These are phyloP conservation scores for Fraxinus latifolia DNA, from an alignment of 305 asterid genomes.

Conservation along the genomic window DNA sequence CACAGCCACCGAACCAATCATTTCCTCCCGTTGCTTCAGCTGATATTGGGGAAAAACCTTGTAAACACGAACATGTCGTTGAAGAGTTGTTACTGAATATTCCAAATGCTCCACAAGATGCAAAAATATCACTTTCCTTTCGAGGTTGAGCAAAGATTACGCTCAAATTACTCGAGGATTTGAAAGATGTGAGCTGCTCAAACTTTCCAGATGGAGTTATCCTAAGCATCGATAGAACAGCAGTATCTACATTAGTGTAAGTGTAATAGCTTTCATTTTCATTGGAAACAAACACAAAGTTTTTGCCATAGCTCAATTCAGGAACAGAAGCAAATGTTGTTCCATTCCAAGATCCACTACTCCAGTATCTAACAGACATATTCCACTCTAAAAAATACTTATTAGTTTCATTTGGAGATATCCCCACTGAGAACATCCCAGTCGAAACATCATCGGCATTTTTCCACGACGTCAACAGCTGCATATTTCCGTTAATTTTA, in stretches of 20 bases:
- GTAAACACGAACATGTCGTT: conserved; percentile 26
- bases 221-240: conserved; percentile 23
- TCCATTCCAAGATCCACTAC: neutral
- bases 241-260: neutral
- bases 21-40: neutral
- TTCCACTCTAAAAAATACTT: conserved; percentile 26
- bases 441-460: conserved; percentile 33
- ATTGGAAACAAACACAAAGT: neutral
- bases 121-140: conserved; percentile 7
- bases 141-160: neutral
- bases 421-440: conserved; percentile 32
- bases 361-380: neutral
- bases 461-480: conserved; percentile 37
- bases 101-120: conserved; percentile 38
- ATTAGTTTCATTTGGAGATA: neutral
- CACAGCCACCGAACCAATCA: conserved; percentile 26
- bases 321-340: neutral
- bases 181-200: conserved; percentile 16
- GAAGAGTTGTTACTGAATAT: neutral
- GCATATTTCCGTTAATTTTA: neutral
- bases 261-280: conserved; percentile 19
- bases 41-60: conserved; percentile 21
- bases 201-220: conserved; percentile 32
- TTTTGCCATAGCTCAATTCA: neutral
- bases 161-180: conserved; percentile 9